Evolutionary conservation across 495 filamentous ascomycete genomes (phyloP).

Genomic region (Daldinia childiae): DNA sequence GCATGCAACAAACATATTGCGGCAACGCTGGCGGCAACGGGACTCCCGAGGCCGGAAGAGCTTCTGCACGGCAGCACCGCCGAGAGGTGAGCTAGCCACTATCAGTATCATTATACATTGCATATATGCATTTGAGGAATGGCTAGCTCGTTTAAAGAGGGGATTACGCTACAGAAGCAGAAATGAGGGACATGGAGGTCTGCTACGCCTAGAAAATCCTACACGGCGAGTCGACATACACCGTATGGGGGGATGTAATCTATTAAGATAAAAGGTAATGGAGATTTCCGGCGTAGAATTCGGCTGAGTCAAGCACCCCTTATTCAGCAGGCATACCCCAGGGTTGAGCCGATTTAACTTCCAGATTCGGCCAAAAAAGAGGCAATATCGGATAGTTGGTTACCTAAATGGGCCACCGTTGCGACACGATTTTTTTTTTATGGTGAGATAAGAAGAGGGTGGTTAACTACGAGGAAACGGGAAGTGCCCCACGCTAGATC

Average conservation of each 20-base stretch:
- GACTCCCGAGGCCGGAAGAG: constrained; percentile 42
- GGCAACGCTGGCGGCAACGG: constrained; percentile 14
- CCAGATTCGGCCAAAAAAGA: constrained; percentile 33
- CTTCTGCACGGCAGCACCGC: constrained; percentile 37
- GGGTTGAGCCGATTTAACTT: constrained; percentile 33
- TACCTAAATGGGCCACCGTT: constrained; percentile 34
- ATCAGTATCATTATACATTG: constrained; percentile 31
- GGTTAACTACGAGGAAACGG: constrained; percentile 27
- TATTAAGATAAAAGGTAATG: background rate
- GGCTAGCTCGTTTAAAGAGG: constrained; percentile 21
- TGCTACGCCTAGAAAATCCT: constrained; percentile 9
- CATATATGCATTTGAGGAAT: constrained; percentile 29
- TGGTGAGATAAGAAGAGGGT: constrained; percentile 29
- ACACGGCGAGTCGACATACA: background rate
- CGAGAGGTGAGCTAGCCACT: constrained; percentile 28
- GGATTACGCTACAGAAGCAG: constrained; percentile 16
- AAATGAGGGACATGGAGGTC: constrained; percentile 4
- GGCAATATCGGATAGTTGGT: constrained; percentile 27
- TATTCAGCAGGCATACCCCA: constrained; percentile 12
- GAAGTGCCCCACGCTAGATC: constrained; percentile 43
- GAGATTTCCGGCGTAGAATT: constrained; percentile 1
- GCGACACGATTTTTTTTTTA: constrained; percentile 23
- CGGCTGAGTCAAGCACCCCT: constrained; percentile 23
- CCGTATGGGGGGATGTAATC: background rate
- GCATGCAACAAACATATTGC: constrained; percentile 34